Evolutionary conservation across 164 flowering plant genomes (phyloP).

Genomic region (Stephania cephalantha): DNA sequence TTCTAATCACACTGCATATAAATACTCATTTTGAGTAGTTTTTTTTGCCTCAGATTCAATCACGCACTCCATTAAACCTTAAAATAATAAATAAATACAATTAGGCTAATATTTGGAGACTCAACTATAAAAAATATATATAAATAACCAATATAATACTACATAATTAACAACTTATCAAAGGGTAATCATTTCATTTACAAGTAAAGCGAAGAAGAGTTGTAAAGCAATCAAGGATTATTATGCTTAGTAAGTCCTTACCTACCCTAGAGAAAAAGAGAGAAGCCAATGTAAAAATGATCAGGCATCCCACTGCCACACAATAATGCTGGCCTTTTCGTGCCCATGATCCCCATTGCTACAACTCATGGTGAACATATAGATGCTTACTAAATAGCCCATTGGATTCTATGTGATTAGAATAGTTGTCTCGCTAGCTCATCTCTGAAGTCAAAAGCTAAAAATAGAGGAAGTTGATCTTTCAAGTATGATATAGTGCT

Average conservation of each 20-base stretch:
- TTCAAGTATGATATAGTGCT: constrained; percentile 1
- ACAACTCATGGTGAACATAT: not conserved
- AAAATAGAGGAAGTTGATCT: not conserved
- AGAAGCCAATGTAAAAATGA: not conserved
- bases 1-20: too few species aligned
- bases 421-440: not conserved
- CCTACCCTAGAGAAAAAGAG: not conserved
- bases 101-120: too few species aligned
- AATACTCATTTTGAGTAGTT: too few species aligned
- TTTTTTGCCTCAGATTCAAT: too few species aligned
- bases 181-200: not conserved
- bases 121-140: too few species aligned
- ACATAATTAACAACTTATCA: too few species aligned
- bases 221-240: not conserved
- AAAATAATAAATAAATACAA: too few species aligned
- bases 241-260: not conserved
- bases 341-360: not conserved
- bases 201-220: not conserved
- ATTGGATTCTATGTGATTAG: not conserved
- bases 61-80: too few species aligned
- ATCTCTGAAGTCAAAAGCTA: not conserved
- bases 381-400: not conserved
- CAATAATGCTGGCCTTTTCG: not conserved
- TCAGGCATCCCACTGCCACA: not conserved
- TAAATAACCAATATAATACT: too few species aligned